Evolutionary conservation across 805 yeast species (phyloP).

Genomic region (Saccharomycopsis malanga): DNA sequence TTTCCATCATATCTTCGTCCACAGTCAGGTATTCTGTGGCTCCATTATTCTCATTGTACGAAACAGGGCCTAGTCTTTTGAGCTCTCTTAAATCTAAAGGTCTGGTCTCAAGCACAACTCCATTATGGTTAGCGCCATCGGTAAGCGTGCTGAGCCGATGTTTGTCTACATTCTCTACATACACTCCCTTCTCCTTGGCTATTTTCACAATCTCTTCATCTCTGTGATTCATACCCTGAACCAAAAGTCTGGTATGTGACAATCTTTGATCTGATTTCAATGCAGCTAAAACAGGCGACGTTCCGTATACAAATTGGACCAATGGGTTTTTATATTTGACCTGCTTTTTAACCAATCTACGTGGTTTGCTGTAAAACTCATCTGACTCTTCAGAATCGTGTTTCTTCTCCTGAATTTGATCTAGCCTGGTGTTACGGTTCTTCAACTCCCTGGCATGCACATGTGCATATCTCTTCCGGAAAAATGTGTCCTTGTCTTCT

Average conservation of each 20-base stretch:
- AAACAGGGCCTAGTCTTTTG: slow-evolving; percentile 7
- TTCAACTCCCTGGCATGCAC: slow-evolving; percentile 47
- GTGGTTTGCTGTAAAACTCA: not conserved
- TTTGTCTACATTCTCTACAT: slow-evolving; percentile 25
- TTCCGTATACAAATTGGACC: slow-evolving; percentile 69
- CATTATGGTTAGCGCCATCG: slow-evolving; percentile 20
- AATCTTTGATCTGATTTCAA: slow-evolving; percentile 46
- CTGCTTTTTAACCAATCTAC: not conserved
- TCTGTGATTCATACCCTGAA: slow-evolving; percentile 35
- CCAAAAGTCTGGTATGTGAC: slow-evolving; percentile 43
- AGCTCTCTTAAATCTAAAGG: slow-evolving; percentile 5
- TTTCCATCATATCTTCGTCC: slow-evolving; percentile 1
- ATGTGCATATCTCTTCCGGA: slow-evolving; percentile 56
- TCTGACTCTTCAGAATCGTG: not conserved
- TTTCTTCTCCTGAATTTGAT: slow-evolving; percentile 16
- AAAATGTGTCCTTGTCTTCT: slow-evolving; percentile 55
- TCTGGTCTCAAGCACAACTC: slow-evolving; percentile 18
- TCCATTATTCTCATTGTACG: not conserved
- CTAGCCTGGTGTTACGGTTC: slow-evolving; percentile 15
- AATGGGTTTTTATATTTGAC: slow-evolving; percentile 34
- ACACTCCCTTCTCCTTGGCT: slow-evolving; percentile 35
- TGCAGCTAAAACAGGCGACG: slow-evolving; percentile 68
- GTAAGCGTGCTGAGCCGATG: slow-evolving; percentile 16
- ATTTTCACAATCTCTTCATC: slow-evolving; percentile 38
- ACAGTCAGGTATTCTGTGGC: not conserved